These are phyloP conservation scores for Tetrapisispora namnaoensis DNA, from an alignment of 805 yeast genomes.

Conservation along the genomic window DNA sequence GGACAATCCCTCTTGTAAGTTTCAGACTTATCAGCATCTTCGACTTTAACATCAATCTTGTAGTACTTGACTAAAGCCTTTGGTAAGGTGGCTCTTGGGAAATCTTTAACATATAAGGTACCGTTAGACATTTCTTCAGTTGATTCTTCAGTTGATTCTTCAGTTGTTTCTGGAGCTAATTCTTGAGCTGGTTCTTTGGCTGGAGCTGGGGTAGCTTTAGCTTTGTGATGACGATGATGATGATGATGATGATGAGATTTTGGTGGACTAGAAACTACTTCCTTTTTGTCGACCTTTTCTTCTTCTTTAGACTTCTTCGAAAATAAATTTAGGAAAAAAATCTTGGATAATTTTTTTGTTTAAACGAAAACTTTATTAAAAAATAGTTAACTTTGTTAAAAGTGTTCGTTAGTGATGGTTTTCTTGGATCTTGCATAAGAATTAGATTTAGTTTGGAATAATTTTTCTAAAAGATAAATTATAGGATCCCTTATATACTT, in stretches of 20 bases:
- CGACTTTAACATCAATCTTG: constrained; percentile 48
- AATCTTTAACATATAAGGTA: constrained; percentile 34
- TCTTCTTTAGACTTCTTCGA: neutral
- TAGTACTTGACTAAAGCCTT: constrained; percentile 46
- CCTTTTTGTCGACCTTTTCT: neutral
- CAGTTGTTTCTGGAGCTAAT: neutral
- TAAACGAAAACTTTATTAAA: constrained; percentile 1
- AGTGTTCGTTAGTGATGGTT: neutral
- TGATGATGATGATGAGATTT: neutral
- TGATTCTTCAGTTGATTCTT: constrained; percentile 4
- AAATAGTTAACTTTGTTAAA: neutral
- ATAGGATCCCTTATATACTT: neutral
- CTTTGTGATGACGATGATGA: no score
- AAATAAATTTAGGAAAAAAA: constrained; percentile 2
- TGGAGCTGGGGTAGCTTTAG: no score
- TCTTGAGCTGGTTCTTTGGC: neutral
- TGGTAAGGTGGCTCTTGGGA: constrained; percentile 25
- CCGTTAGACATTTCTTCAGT: constrained; percentile 5
- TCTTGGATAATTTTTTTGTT: neutral
- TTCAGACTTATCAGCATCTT: constrained; percentile 25
- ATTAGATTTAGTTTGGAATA: no score
- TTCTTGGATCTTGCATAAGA: neutral
- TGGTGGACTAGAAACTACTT: neutral
- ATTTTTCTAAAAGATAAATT: no score
- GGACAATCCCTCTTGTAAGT: constrained; percentile 46